A percentile compares a stretch with the other conserved stretches of the same genome.
Evolutionary conservation across 2,329 filamentous ascomycete genomes (phyloP).

Genomic region (Alternaria conjuncta): DNA sequence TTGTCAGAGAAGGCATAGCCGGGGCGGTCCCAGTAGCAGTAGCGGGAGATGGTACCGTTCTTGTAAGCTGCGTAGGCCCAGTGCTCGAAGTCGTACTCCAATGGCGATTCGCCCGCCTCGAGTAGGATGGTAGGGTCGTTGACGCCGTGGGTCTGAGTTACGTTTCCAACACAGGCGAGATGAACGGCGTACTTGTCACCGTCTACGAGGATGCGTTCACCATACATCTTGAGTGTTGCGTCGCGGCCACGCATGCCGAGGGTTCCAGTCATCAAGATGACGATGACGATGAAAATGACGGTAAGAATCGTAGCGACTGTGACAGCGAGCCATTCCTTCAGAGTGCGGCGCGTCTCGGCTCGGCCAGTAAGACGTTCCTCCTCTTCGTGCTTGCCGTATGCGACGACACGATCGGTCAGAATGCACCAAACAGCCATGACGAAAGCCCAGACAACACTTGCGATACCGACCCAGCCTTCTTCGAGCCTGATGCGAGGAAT

Average conservation of each 20-base stretch:
- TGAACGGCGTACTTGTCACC: constrained; percentile 86
- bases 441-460: constrained; percentile 82
- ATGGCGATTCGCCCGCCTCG: constrained; percentile 80
- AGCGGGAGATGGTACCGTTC: constrained; percentile 83
- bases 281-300: constrained; percentile 69
- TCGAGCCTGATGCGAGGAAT: constrained; percentile 78
- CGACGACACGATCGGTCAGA: constrained; percentile 78
- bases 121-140: constrained; percentile 80
- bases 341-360: constrained; percentile 79
- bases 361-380: constrained; percentile 91
- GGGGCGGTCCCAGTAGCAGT: constrained; percentile 95
- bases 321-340: constrained; percentile 85
- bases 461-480: constrained; percentile 91
- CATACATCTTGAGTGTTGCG: constrained; percentile 73
- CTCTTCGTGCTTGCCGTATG: constrained; percentile 91
- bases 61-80: constrained; percentile 77
- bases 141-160: constrained; percentile 61
- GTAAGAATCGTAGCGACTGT: constrained; percentile 76
- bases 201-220: constrained; percentile 80
- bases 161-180: constrained; percentile 80
- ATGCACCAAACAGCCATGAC: constrained; percentile 81
- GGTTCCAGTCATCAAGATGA: constrained; percentile 78
- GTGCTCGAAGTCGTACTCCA: constrained; percentile 78
- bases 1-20: constrained; percentile 90
- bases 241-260: constrained; percentile 83